Conservation (phyloP, 805 yeast species). For the Torulaspora indica region DNA sequence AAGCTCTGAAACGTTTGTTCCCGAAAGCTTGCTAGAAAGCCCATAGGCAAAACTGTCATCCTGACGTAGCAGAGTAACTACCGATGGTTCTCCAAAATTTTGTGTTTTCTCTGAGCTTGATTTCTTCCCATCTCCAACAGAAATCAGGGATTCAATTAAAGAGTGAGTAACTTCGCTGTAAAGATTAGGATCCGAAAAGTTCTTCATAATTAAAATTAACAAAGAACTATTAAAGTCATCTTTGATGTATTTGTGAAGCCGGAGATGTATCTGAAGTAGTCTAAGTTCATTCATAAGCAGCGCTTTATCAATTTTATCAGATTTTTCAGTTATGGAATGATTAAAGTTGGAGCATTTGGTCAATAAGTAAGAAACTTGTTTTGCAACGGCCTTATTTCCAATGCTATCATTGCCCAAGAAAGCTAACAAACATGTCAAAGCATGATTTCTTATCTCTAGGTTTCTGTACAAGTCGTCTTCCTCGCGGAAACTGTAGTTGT, state of each 20-base stretch:
- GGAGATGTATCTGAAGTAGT: constrained; percentile 43
- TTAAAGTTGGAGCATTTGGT: constrained; percentile 39
- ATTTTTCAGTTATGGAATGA: constrained; percentile 29
- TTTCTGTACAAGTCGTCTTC: constrained; percentile 39
- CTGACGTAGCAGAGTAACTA: constrained; percentile 24
- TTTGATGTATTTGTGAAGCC: constrained; percentile 33
- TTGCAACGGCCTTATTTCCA: constrained; percentile 40
- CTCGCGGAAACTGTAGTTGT: constrained; percentile 42
- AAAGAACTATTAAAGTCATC: constrained; percentile 41
- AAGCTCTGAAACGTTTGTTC: constrained; percentile 36
- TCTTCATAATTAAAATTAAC: constrained; percentile 38
- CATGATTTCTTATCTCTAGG: constrained; percentile 51
- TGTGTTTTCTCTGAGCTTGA: constrained; percentile 16
- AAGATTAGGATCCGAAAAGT: constrained; percentile 45
- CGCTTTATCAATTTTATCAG: constrained; percentile 29
- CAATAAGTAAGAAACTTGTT: constrained; percentile 46
- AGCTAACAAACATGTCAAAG: constrained; percentile 53
- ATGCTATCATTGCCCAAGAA: constrained; percentile 43
- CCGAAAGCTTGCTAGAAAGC: constrained; percentile 44
- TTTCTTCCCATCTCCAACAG: constrained; percentile 19
- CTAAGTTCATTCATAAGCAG: constrained; percentile 41
- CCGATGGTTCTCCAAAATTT: constrained; percentile 19
- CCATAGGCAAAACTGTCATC: constrained; percentile 49
- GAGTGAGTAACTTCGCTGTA: constrained; percentile 23
- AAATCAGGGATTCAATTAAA: constrained; percentile 12